These are phyloP conservation scores for Neostapfia colusana DNA, from an alignment of 176 grass and related monocot species.

Conservation along the genomic window DNA sequence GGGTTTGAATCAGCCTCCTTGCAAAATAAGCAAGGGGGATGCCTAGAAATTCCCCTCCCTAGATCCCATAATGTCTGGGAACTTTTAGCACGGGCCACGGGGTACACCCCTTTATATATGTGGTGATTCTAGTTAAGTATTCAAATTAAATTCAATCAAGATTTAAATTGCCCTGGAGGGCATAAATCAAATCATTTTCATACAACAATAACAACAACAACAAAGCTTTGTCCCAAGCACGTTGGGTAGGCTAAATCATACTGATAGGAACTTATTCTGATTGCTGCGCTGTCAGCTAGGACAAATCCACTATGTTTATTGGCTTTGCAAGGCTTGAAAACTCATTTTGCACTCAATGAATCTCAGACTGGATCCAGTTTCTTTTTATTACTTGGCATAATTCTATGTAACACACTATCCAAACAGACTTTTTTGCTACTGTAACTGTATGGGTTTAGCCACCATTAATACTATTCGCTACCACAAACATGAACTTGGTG, in stretches of 20 bases:
- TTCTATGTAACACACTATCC: neutral
- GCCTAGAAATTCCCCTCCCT: too few species aligned
- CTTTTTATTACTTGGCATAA: constrained; percentile 25
- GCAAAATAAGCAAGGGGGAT: too few species aligned
- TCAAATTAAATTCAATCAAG: constrained; percentile 21
- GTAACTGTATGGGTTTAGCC: neutral
- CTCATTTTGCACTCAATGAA: neutral
- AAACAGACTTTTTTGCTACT: neutral
- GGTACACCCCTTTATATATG: too few species aligned
- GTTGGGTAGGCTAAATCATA: too few species aligned
- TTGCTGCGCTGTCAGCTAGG: neutral
- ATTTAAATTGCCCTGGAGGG: constrained; percentile 13
- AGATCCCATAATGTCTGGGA: too few species aligned
- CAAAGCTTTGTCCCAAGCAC: too few species aligned
- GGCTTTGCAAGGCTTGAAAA: constrained; percentile 3
- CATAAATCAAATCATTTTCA: constrained; percentile 18
- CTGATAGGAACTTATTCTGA: neutral
- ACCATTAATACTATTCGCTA: neutral
- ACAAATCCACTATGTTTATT: constrained; percentile 6
- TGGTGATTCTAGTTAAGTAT: constrained; percentile 12
- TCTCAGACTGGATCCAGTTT: neutral
- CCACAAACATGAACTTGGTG: neutral
- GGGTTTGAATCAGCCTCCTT: too few species aligned
- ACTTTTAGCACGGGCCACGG: too few species aligned
- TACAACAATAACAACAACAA: too few species aligned